Evolutionary conservation across 352 stramenopile species (phyloP), one percentile per base, ranked within the genome.

Genomic region (Phytophthora palmivora): DNA sequence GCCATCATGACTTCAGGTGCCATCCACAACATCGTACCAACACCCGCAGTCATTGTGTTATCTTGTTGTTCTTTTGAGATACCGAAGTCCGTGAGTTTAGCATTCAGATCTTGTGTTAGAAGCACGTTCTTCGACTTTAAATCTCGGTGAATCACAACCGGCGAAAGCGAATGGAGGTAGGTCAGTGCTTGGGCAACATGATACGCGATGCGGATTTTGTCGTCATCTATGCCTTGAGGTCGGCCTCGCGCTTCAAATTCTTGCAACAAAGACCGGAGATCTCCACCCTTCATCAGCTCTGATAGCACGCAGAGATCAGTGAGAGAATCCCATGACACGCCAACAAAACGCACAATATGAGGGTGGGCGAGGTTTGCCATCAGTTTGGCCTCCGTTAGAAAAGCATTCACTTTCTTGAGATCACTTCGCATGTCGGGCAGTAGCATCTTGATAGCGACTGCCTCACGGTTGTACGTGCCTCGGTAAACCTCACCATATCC

Each of bases 41-140:
- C 58, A 2, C 41, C 69, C 1, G 52, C 55, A 1, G 68, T 78
- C 72, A 78, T 78, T 0, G 68, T 84, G 30, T 74, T 43, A 10
- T 38, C 45, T 47, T 56, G 43, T 16, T 51, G 26, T 16, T 66
- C 52, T 5, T 65, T 26, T 1, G 68, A 70, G 4, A 67, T 58
- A 4, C 76, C 76, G 42, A 84, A 82, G 47, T 80, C 72, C 0
- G 70, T 72, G 26, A 84, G 16, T 54, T 81, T 85, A 18, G 76
- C 61, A 7, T 65, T 26, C 18, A 69, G 34, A 9, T 57, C n/a
- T 3, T 21, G 26, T 24, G 63, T 46, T 1, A 85, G 36, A 14
- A 85, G 54, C 6, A 85, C 54, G 42, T 82, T 82, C 37, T 64
- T 73, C 11, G 73, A 85, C 36, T 82, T 83, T 19, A 82, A 41